phyloP scores from a whole-genome alignment of 1,284 basidiomycete genomes.

The Pyrrhoderma noxium region DNA sequence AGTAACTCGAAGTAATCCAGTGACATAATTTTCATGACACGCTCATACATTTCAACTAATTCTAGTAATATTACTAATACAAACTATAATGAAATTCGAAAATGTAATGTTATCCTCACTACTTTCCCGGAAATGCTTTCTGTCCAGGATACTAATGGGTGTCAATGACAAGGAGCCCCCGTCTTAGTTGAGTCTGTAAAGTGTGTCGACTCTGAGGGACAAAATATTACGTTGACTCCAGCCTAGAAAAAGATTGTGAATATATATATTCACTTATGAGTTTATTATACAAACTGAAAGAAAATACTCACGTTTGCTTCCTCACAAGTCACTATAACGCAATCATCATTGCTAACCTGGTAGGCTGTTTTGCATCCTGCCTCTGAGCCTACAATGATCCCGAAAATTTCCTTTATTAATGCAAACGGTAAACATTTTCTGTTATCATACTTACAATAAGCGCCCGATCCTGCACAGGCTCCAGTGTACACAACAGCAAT shows the following conservation, averaged over 20 bases:
- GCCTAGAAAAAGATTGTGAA: neutral
- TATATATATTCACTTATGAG: neutral
- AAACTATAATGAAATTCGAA: no score
- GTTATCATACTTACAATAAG: slow-evolving; percentile 24
- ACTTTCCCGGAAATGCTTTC: no score
- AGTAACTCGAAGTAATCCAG: no score
- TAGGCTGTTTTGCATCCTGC: slow-evolving; percentile 31
- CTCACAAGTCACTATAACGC: slow-evolving; percentile 33
- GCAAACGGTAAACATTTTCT: no score
- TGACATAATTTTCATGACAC: no score
- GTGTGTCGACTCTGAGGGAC: neutral
- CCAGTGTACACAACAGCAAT: slow-evolving; percentile 32
- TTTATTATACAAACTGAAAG: neutral
- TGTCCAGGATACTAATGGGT: no score
- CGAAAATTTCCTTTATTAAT: no score
- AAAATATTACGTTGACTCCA: slow-evolving; percentile 11
- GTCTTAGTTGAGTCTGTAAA: neutral
- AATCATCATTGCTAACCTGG: slow-evolving; percentile 26
- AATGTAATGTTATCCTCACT: no score
- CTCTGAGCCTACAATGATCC: slow-evolving; percentile 28
- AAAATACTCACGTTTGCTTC: slow-evolving; percentile 29
- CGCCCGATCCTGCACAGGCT: slow-evolving; percentile 1
- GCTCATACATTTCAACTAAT: no score
- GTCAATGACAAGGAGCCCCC: neutral
- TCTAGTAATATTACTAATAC: no score